Base-by-base conservation (phyloP, 1,284 basidiomycete species). In the Meira nashicola region DNA sequence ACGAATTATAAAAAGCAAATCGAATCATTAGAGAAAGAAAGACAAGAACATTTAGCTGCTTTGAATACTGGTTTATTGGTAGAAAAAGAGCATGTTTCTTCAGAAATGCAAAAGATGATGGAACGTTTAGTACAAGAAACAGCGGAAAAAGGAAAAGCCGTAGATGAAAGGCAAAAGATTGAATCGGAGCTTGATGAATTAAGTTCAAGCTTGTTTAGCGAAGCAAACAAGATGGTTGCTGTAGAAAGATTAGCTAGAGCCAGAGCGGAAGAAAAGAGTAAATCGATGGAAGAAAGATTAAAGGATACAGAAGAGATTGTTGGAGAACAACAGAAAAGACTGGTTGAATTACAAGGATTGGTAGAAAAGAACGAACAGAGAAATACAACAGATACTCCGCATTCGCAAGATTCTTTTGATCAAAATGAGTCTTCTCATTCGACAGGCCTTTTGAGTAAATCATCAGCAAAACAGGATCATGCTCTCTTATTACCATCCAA, bases 51-150 rank as follows among this genome's bases (percentile, higher is more conserved):
- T 62, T 63, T 80, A n/a, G 73, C 73, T 37, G 78, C 78, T 14
- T 74, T 80, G 47, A 78, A 79, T 56, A 89, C 90, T 0, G 94
- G 94, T 7, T 80, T 96, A 37, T 82, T 97, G 46, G 93, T 98
- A 23, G 94, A 98, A 80, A 78, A 91, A 77, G 82, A 85, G 33
- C 88, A 94, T 78, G 92, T 98, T 61, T 91, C 89, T 17, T 80
- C 86, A 8, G 95, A 98, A 80, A 87, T 98, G 73, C 94, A 87
- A 69, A 85, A 91, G 33, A 83, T 98, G 65, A 97, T 97, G 86
- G 90, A 94, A 68, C 88, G 87, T 54, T 87, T 93, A 19, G 90
- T 92, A 12, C 92, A 95, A 72, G 94, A 96, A 80, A 92, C 93
- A 19, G 86, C 90, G 2, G 86, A 88, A 67, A 84, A 92, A 17